These are phyloP conservation scores for Skeletonema costatum DNA, from an alignment of 108 stramenopile genomes.

Conservation along the genomic window DNA sequence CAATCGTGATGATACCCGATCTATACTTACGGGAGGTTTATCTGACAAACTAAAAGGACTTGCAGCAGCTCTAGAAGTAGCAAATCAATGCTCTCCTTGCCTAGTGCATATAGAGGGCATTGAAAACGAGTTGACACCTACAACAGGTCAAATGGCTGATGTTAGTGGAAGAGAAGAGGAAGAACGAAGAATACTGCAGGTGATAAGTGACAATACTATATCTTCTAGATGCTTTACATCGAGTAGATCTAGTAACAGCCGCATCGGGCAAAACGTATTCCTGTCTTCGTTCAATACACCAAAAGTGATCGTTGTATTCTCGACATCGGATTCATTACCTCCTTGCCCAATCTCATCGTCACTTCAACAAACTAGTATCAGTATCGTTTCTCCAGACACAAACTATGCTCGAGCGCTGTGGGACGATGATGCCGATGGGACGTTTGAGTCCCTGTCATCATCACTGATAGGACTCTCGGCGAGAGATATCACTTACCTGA, in stretches of 20 bases:
- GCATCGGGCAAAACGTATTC: constrained; percentile 2
- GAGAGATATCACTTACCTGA: constrained; percentile 39
- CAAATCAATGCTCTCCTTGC: constrained; percentile 56
- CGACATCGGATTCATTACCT: constrained; percentile 51
- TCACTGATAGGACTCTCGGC: constrained; percentile 23
- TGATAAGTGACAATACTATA: constrained; percentile 40
- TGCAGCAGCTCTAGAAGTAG: constrained; percentile 62
- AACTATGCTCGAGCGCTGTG: constrained; percentile 66
- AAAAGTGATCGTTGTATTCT: constrained; percentile 61
- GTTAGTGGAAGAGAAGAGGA: constrained; percentile 49
- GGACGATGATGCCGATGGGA: constrained; percentile 46
- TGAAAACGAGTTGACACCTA: constrained; percentile 61
- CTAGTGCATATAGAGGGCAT: constrained; percentile 66
- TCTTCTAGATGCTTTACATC: not conserved
- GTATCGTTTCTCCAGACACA: constrained; percentile 52
- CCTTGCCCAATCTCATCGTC: constrained; percentile 60
- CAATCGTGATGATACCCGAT: constrained; percentile 22
- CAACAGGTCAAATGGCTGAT: constrained; percentile 52
- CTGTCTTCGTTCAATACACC: constrained; percentile 24
- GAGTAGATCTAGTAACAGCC: not conserved
- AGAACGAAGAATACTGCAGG: constrained; percentile 65
- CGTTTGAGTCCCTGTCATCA: constrained; percentile 33
- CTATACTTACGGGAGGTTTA: constrained; percentile 57
- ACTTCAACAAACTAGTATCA: constrained; percentile 54
- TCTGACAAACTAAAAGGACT: constrained; percentile 72